Conservation (phyloP, 305 asterid genomes). For the Solanum hybrid region DNA sequence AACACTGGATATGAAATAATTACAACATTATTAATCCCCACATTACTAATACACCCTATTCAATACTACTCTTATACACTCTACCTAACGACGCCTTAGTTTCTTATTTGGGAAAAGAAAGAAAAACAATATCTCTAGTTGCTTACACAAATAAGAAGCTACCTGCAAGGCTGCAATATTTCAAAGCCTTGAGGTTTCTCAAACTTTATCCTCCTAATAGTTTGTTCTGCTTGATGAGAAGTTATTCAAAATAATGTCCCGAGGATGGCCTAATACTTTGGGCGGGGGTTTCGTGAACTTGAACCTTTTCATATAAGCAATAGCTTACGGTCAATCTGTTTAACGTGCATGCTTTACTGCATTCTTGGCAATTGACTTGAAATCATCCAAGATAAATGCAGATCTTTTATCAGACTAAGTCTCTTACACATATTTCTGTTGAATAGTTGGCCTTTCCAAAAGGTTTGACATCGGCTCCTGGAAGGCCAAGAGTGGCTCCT, state of each 20-base stretch:
- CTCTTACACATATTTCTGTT: neutral
- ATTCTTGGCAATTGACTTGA: neutral
- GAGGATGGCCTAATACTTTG: neutral
- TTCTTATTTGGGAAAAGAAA: neutral
- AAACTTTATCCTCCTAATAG: neutral
- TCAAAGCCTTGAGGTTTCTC: neutral
- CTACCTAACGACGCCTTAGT: neutral
- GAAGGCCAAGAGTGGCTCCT: conserved; percentile 92
- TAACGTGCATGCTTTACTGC: neutral
- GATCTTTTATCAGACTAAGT: neutral
- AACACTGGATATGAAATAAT: neutral
- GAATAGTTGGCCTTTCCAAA: conserved; percentile 83
- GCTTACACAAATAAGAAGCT: neutral
- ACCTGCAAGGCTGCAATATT: neutral
- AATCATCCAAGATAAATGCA: neutral
- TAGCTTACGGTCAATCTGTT: neutral
- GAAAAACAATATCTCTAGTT: neutral
- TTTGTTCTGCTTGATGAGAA: neutral
- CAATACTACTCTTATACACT: neutral
- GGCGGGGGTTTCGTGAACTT: neutral
- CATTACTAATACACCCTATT: neutral
- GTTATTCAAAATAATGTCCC: neutral
- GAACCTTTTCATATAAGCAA: neutral
- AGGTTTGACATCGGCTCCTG: conserved; percentile 89
- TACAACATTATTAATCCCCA: neutral